Conservation (phyloP, 1,284 basidiomycete genomes). For the Agroathelia rolfsii region DNA sequence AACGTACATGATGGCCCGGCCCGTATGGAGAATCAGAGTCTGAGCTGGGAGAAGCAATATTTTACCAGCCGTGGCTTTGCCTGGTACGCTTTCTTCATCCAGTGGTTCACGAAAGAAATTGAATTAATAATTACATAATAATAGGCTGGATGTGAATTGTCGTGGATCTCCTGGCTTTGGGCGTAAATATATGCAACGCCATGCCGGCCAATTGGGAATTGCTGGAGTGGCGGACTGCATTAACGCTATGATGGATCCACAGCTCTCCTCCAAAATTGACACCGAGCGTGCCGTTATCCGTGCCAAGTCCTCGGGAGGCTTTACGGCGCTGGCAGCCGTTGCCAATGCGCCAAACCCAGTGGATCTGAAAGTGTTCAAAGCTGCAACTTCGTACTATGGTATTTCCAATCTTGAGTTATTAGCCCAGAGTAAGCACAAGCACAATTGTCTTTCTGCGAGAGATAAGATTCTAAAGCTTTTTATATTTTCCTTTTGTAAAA, state of each 20-base stretch:
- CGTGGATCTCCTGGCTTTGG: slow-evolving; percentile 63
- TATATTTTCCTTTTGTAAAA: too few species aligned
- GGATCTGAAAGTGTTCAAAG: slow-evolving; percentile 38
- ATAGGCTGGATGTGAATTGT: slow-evolving; percentile 63
- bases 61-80: slow-evolving; percentile 25
- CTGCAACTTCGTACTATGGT: slow-evolving; percentile 36
- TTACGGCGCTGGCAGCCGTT: slow-evolving; percentile 44
- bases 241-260: slow-evolving; percentile 35
- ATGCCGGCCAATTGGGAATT: slow-evolving; percentile 57
- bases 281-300: slow-evolving; percentile 47
- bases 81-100: slow-evolving; percentile 15
- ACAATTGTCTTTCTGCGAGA: too few species aligned
- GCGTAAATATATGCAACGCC: slow-evolving; percentile 42
- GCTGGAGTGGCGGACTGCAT: slow-evolving; percentile 57
- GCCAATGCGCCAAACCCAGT: slow-evolving; percentile 20
- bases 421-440: slow-evolving; percentile 51
- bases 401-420: slow-evolving; percentile 43
- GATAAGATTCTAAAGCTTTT: too few species aligned
- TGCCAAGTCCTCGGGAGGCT: slow-evolving; percentile 55
- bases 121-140: slow-evolving; percentile 1
- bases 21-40: slow-evolving; percentile 14
- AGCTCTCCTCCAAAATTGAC: slow-evolving; percentile 41
- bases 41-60: slow-evolving; percentile 19
- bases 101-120: slow-evolving; percentile 3
- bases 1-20: slow-evolving; percentile 20